phyloP scores from a whole-genome alignment of 768 basidiomycete species.

The Rhizopogon salebrosus region DNA sequence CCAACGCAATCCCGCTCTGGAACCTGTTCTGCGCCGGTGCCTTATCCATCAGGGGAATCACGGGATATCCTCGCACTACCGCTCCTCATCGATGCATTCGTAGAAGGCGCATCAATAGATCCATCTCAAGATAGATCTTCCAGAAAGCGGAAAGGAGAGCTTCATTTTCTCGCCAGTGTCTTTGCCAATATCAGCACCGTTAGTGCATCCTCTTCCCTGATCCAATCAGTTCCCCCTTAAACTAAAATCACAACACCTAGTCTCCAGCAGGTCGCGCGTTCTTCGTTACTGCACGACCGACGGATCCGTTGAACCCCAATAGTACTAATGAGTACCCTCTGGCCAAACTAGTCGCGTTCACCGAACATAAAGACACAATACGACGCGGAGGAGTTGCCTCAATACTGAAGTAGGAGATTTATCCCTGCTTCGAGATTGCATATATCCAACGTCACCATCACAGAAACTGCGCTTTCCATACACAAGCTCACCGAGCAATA shows the following conservation, averaged over 20 bases:
- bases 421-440: neutral
- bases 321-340: slow-evolving; percentile 70
- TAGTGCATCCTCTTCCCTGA: slow-evolving; percentile 22
- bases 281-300: slow-evolving; percentile 66
- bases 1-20: slow-evolving; percentile 75
- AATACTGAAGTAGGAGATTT: slow-evolving; percentile 67
- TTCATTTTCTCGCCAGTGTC: slow-evolving; percentile 91
- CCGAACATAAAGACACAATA: slow-evolving; percentile 84
- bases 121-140: slow-evolving; percentile 44
- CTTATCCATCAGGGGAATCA: slow-evolving; percentile 55
- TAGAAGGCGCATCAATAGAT: slow-evolving; percentile 59
- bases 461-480: slow-evolving; percentile 79
- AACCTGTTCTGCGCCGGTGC: slow-evolving; percentile 71
- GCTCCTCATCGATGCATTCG: slow-evolving; percentile 86
- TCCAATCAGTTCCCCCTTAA: neutral
- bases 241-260: slow-evolving; percentile 34
- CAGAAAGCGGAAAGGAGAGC: slow-evolving; percentile 62
- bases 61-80: slow-evolving; percentile 63
- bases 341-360: slow-evolving; percentile 77
- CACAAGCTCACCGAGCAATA: slow-evolving; percentile 63
- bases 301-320: slow-evolving; percentile 40
- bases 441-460: slow-evolving; percentile 7
- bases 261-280: slow-evolving; percentile 72
- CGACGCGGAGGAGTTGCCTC: slow-evolving; percentile 84
- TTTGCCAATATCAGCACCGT: slow-evolving; percentile 90